A percentile compares a stretch with the other conserved stretches of the same genome.
Conservation (phyloP, 1,139 yeast species). For the Pneumocystis canis region DNA sequence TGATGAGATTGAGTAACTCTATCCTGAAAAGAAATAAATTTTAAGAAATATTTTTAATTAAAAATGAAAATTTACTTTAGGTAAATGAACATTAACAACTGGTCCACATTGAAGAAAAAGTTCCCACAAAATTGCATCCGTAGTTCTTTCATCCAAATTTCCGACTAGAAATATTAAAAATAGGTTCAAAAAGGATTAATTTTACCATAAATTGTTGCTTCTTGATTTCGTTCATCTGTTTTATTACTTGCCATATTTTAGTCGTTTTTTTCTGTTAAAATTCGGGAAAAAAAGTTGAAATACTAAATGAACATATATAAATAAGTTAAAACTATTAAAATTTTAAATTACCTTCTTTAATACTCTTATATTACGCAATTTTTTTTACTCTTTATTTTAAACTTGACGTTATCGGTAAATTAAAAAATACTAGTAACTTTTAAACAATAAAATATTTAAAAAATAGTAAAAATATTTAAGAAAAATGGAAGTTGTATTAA, state of each 20-base stretch:
- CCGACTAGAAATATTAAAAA: constrained; percentile 35
- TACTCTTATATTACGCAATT: no score
- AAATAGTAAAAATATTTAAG: not conserved
- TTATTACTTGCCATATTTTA: constrained; percentile 19
- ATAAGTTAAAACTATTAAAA: no score
- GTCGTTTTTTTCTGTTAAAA: not conserved
- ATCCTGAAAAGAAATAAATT: not conserved
- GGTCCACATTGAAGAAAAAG: constrained; percentile 80
- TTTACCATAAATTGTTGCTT: constrained; percentile 45
- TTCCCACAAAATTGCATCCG: constrained; percentile 55
- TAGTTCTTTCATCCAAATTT: constrained; percentile 59
- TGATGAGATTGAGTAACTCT: constrained; percentile 17
- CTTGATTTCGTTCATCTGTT: constrained; percentile 37
- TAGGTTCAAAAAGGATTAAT: not conserved
- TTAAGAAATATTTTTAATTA: constrained; percentile 21
- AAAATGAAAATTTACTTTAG: constrained; percentile 23
- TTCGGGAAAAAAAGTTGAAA: not conserved
- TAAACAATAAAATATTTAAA: no score
- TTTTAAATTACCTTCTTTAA: no score
- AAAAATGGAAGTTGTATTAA: not conserved
- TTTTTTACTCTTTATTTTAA: no score
- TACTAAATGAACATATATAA: not conserved
- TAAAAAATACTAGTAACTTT: no score
- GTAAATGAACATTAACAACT: constrained; percentile 23
- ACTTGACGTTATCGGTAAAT: no score